Base-by-base conservation (phyloP, 1,139 yeast genomes). In the Debaryomyces singareniensis region DNA sequence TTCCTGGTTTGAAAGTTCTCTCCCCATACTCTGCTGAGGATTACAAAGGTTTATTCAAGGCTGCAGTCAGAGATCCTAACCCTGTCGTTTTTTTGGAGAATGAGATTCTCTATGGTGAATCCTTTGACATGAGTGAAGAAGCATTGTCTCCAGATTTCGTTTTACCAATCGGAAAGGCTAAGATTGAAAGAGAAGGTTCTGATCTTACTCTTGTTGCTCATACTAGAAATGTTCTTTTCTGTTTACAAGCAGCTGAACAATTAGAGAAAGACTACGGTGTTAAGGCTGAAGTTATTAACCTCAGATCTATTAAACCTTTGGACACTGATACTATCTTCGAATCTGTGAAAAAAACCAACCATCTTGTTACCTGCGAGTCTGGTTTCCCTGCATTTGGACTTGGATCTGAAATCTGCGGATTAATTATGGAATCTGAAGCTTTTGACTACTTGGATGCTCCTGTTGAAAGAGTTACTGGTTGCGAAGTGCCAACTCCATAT, bases 401-500 rank as follows among this genome's bases (percentile, higher is more conserved):
- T 45, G 98, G 98, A 52, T 85, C 97, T 34, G 99, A 93, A 72
- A 84, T 93, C 52, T 79, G 91, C 57, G 98, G 97, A 40, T 96
- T 87, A 67, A 74, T 93, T 55, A 87, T 91, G 96, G 99, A 93
- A 70, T 78, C 95, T 34, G 97, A 89, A 64, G 97, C 95, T 34
- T 91, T 91, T 49, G 98, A 93, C 67, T 85, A 87, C 75, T 78
- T 93, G 61, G 99, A 93, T 63, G 95, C 98, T 40, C 99, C 99
- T 47, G 91, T 91, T 45, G 95, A 83, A 68, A 86, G 98, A 74
- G 93, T 89, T 52, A 93, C 98, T 37, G 98, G 98, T 61, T 94
- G 97, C 56, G 99, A 93, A 68, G 96, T 89, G 23, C 98, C 99
- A 58, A 93, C 98, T 47, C 99, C 99, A 43, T 93, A 93, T 59